Percentiles rank a stretch among this genome's conserved stretches.
Conservation (phyloP, 805 yeast genomes). For the Sugiyamaella chiloensis region DNA sequence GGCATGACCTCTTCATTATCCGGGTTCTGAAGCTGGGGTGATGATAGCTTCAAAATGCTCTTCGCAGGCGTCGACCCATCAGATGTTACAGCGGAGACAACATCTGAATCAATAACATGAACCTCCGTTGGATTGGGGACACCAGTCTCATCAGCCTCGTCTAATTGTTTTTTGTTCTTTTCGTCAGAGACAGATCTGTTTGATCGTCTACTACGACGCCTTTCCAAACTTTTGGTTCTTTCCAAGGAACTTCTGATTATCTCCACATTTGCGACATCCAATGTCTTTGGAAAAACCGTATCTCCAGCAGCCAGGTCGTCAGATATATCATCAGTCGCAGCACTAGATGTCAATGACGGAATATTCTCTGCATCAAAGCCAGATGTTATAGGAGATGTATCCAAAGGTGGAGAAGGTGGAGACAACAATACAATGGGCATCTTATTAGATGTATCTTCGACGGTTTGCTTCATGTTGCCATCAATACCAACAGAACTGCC, state of each 20-base stretch:
- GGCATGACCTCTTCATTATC: background rate
- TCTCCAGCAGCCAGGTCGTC: constrained; percentile 29
- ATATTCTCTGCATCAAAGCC: background rate
- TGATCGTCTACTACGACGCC: constrained; percentile 31
- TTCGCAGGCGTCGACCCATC: constrained; percentile 5
- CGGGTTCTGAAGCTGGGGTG: constrained; percentile 4
- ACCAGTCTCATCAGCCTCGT: constrained; percentile 22
- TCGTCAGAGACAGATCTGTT: constrained; percentile 13
- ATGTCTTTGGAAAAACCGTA: constrained; percentile 35
- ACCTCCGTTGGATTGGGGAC: constrained; percentile 33
- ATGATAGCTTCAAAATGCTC: constrained; percentile 22
- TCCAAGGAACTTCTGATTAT: constrained; percentile 34
- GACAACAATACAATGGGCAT: background rate
- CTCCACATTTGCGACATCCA: constrained; percentile 32
- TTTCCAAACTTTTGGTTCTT: constrained; percentile 34
- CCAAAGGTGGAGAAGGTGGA: constrained; percentile 4
- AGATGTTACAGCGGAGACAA: background rate
- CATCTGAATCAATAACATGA: constrained; percentile 20
- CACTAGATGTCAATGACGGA: constrained; percentile 4
- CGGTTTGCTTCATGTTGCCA: background rate
- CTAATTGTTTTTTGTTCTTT: constrained; percentile 4
- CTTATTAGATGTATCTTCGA: background rate
- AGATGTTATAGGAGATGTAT: background rate
- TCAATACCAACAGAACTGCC: background rate
- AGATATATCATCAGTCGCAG: constrained; percentile 14